Percentiles rank a stretch among this genome's conserved stretches.
These are phyloP conservation scores for Alternaria sp. DNA, from an alignment of 2,329 filamentous ascomycete species.

Conservation along the genomic window DNA sequence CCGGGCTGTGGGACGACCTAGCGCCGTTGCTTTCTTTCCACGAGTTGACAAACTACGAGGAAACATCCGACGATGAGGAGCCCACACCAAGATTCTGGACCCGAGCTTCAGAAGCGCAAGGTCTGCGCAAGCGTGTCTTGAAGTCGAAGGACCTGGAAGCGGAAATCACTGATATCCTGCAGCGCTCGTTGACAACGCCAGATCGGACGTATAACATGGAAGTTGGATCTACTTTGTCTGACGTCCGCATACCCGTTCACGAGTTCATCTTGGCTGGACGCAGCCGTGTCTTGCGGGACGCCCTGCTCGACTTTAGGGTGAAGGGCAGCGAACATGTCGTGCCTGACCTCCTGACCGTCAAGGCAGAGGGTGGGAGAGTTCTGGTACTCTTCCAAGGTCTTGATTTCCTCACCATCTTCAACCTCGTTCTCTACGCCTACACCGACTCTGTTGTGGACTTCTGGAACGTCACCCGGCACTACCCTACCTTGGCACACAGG, in stretches of 20 bases:
- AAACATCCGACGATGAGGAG: conserved; percentile 55
- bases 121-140: conserved; percentile 65
- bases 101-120: conserved; percentile 57
- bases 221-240: conserved; percentile 66
- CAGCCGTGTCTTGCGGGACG: conserved; percentile 70
- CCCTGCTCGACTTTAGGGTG: conserved; percentile 66
- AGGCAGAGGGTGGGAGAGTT: conserved; percentile 60
- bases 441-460: conserved; percentile 81
- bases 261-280: conserved; percentile 80
- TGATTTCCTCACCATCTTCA: conserved; percentile 81
- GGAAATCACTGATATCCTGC: conserved; percentile 63
- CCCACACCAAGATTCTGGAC: conserved; percentile 60
- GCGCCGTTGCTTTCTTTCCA: conserved; percentile 73
- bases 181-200: conserved; percentile 43
- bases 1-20: conserved; percentile 77
- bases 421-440: conserved; percentile 82
- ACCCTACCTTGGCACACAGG: conserved; percentile 70
- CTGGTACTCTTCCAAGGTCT: conserved; percentile 73
- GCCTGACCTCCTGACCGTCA: conserved; percentile 68
- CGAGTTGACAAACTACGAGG: conserved; percentile 60
- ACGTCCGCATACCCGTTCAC: conserved; percentile 80
- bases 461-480: conserved; percentile 80
- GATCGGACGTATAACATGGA: conserved; percentile 56
- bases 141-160: conserved; percentile 71
- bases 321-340: conserved; percentile 63